Evolutionary conservation across 257 asterid species (phyloP).

Genomic region (Solanum etuberosum): DNA sequence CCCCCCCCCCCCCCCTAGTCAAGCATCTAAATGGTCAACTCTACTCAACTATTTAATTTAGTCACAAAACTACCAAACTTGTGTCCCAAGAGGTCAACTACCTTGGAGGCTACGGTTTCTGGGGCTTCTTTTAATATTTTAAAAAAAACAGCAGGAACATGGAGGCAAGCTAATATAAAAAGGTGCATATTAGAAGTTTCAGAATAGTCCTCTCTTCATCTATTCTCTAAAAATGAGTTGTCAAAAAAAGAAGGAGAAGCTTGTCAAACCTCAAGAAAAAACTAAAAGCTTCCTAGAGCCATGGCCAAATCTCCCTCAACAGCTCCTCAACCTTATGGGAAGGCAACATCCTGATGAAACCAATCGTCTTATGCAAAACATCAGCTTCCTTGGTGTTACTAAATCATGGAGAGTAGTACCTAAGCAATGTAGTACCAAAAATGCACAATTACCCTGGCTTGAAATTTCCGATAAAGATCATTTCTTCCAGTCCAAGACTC

Average conservation of each 20-base stretch:
- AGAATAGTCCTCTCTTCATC: background rate
- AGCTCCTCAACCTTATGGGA: background rate
- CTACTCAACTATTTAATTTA: background rate
- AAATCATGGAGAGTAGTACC: background rate
- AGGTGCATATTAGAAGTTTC: background rate
- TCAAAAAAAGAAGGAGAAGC: background rate
- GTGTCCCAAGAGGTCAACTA: background rate
- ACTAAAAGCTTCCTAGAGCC: background rate
- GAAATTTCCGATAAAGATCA: background rate
- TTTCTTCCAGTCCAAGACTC: background rate
- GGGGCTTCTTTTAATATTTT: background rate
- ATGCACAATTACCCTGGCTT: constrained; percentile 1
- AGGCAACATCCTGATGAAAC: background rate
- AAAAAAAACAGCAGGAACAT: background rate
- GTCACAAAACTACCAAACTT: background rate
- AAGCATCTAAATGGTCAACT: background rate
- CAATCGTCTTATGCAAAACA: background rate
- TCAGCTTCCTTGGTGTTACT: background rate
- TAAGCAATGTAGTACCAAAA: background rate
- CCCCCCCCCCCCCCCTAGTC: no score
- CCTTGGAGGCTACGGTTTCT: background rate
- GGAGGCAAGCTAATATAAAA: background rate
- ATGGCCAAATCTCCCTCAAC: constrained; percentile 4
- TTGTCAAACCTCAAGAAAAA: background rate
- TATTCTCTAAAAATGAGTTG: background rate